Conservation (phyloP, 2,329 filamentous ascomycete genomes). For the Malbranchea cinnamomea region DNA sequence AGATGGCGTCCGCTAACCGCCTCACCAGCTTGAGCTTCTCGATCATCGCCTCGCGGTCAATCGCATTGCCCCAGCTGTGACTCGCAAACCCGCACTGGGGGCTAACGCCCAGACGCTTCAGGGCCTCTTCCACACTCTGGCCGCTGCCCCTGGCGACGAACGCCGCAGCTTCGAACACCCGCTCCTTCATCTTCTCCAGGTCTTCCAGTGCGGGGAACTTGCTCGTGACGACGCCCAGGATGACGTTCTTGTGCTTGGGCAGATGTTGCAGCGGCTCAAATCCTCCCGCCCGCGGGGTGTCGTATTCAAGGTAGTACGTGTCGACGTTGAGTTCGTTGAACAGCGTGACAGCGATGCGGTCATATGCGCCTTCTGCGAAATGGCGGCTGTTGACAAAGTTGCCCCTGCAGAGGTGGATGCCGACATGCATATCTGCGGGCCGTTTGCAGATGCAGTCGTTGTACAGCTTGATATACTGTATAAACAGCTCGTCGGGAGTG, state of each 20-base stretch:
- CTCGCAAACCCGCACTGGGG: constrained; percentile 64
- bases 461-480: constrained; percentile 63
- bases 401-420: constrained; percentile 55
- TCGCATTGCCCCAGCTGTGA: constrained; percentile 56
- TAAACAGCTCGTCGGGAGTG: constrained; percentile 54
- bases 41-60: constrained; percentile 55
- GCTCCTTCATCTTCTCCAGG: constrained; percentile 46
- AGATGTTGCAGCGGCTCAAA: constrained; percentile 50
- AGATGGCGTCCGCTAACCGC: constrained; percentile 57
- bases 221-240: constrained; percentile 48
- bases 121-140: constrained; percentile 49
- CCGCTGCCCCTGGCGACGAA: constrained; percentile 54
- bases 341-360: constrained; percentile 51
- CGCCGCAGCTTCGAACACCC: constrained; percentile 46
- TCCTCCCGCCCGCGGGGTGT: constrained; percentile 48
- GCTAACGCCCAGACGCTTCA: constrained; percentile 52
- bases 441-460: constrained; percentile 52
- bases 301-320: constrained; percentile 57
- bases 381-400: constrained; percentile 53
- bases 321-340: constrained; percentile 48
- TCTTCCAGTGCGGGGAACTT: constrained; percentile 49
- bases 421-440: constrained; percentile 57
- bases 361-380: constrained; percentile 53
- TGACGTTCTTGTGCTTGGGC: constrained; percentile 47
- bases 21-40: constrained; percentile 58